Evolutionary conservation across 345 rosid genomes (phyloP).

Genomic region (Bretschneidera sinensis): DNA sequence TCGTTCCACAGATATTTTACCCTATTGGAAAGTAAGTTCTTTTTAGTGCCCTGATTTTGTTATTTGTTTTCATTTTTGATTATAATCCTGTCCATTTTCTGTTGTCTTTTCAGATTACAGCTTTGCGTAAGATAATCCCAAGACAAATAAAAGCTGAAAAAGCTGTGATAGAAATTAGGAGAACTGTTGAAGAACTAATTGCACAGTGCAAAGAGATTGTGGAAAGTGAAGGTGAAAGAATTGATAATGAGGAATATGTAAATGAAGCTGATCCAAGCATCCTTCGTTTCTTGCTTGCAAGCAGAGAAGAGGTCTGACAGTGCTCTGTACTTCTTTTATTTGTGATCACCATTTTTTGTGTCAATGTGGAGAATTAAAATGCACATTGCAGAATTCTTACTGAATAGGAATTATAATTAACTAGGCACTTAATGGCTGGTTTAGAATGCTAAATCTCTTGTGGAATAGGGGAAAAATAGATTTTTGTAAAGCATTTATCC

Average conservation of each 20-base stretch:
- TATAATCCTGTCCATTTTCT: background rate
- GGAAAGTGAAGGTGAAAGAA: constrained; percentile 85
- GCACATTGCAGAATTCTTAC: background rate
- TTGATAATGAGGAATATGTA: constrained; percentile 80
- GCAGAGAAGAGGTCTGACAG: constrained; percentile 76
- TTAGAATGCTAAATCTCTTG: no score
- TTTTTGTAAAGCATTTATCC: no score
- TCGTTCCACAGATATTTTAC: constrained; percentile 86
- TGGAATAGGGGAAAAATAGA: no score
- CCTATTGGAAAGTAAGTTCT: constrained; percentile 85
- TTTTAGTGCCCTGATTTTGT: constrained; percentile 1
- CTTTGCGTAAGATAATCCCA: constrained; percentile 78
- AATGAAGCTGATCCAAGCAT: constrained; percentile 92
- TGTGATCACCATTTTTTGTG: background rate
- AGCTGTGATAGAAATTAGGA: constrained; percentile 66
- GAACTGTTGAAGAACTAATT: constrained; percentile 80
- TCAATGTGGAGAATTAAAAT: no score
- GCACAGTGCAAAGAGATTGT: constrained; percentile 81
- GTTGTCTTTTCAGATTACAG: constrained; percentile 36
- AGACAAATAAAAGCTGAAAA: constrained; percentile 93
- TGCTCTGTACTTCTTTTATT: background rate
- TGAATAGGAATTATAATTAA: background rate
- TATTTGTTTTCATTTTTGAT: background rate
- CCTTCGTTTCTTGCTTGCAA: constrained; percentile 89
- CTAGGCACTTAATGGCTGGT: no score